phyloP scores from a whole-genome alignment of 2,329 filamentous ascomycete genomes.

The Colletotrichum cereale region DNA sequence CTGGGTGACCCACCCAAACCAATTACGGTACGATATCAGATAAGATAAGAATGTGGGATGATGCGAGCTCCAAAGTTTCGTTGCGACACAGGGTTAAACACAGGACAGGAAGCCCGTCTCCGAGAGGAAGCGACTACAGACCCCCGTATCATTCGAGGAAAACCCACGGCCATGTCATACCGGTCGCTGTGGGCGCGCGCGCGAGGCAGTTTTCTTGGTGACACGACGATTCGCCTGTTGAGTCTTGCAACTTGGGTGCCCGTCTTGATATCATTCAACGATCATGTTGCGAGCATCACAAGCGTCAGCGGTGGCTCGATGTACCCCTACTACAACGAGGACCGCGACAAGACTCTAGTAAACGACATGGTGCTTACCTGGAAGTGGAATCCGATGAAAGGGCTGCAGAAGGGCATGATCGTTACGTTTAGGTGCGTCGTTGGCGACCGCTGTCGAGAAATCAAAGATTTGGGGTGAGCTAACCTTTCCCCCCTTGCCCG shows the following conservation, averaged over 20 bases:
- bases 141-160: neutral
- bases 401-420: constrained; percentile 78
- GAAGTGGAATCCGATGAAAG: constrained; percentile 69
- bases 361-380: constrained; percentile 70
- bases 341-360: constrained; percentile 67
- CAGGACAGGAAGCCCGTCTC: neutral
- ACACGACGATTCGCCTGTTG: constrained; percentile 47
- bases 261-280: constrained; percentile 71
- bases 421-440: constrained; percentile 74
- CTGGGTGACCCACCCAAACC: neutral
- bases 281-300: constrained; percentile 69
- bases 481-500: neutral
- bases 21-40: constrained; percentile 23
- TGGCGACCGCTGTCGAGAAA: neutral
- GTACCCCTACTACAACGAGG: constrained; percentile 81
- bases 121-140: neutral
- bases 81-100: neutral
- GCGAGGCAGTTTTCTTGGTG: constrained; percentile 46
- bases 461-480: constrained; percentile 2
- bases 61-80: constrained; percentile 25
- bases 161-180: constrained; percentile 32
- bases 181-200: constrained; percentile 38
- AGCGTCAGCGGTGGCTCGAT: constrained; percentile 75
- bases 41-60: constrained; percentile 27
- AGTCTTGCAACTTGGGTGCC: constrained; percentile 72